Evolutionary conservation across 2,329 filamentous ascomycete genomes (phyloP).

Genomic region (Exophiala mesophila): DNA sequence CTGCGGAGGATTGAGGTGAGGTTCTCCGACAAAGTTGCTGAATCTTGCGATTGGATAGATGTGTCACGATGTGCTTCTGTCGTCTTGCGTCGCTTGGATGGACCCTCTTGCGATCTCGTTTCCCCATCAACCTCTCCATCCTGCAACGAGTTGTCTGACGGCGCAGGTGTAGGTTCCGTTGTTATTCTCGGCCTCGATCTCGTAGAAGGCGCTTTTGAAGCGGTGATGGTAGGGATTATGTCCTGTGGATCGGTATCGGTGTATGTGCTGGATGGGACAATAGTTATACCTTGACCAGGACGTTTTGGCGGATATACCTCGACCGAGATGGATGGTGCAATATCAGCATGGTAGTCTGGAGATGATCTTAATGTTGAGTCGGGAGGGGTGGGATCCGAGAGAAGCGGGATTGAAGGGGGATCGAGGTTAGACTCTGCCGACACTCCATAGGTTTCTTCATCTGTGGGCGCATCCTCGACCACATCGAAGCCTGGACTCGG

Average conservation of each 20-base stretch:
- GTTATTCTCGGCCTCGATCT: constrained; percentile 6
- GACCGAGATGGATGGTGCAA: constrained; percentile 3
- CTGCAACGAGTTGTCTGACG: constrained; percentile 9
- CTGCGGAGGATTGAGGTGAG: constrained; percentile 8
- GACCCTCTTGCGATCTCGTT: not conserved
- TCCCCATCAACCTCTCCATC: constrained; percentile 4
- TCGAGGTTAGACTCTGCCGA: constrained; percentile 1
- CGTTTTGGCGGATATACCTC: constrained; percentile 10
- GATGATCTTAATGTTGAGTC: constrained; percentile 6
- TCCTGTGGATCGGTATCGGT: not conserved
- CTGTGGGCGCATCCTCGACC: constrained; percentile 4
- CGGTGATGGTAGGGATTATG: constrained; percentile 14
- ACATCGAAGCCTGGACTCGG: constrained; percentile 11
- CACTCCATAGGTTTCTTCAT: constrained; percentile 3
- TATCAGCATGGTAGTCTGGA: not conserved
- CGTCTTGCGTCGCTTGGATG: constrained; percentile 20
- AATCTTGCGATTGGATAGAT: constrained; percentile 3
- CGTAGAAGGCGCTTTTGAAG: constrained; percentile 4
- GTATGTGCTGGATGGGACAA: constrained; percentile 4
- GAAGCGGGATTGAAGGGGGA: constrained; percentile 6
- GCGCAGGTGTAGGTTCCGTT: constrained; percentile 10
- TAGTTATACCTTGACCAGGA: constrained; percentile 7
- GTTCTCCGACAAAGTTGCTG: constrained; percentile 8
- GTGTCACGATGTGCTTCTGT: constrained; percentile 7
- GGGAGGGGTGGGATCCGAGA: constrained; percentile 6